phyloP scores from a whole-genome alignment of 1,284 basidiomycete genomes.

The Ceratobasidium sp. region DNA sequence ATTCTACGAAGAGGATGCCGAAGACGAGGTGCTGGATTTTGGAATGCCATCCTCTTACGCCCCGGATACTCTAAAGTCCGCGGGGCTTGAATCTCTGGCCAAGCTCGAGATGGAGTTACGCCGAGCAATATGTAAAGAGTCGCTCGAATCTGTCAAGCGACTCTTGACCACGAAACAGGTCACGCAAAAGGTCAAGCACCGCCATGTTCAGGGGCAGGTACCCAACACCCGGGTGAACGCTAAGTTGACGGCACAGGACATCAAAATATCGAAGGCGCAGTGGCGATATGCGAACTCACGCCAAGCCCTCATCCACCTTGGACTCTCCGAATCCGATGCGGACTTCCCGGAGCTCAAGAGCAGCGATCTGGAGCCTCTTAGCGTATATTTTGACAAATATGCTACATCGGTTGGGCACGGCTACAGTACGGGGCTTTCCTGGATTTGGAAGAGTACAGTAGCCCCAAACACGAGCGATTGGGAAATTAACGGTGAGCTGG shows the following conservation, averaged over 20 bases:
- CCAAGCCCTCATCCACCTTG: not conserved
- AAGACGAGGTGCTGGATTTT: not conserved
- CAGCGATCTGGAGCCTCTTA: not conserved
- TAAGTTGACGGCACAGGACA: not conserved
- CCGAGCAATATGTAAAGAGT: not conserved
- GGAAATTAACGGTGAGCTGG: not conserved
- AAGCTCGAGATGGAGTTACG: not conserved
- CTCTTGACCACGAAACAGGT: not conserved
- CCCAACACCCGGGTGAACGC: slow-evolving; percentile 7
- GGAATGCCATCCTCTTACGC: not conserved
- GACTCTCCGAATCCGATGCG: not conserved
- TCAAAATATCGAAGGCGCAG: not conserved
- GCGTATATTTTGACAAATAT: not conserved
- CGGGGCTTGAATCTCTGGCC: not conserved
- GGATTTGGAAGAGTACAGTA: slow-evolving; percentile 11
- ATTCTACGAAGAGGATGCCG: not conserved
- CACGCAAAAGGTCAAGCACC: not conserved
- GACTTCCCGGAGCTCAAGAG: not conserved
- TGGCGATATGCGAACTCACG: slow-evolving; percentile 2
- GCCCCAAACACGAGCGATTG: not conserved
- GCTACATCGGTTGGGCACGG: not conserved
- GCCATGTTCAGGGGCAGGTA: not conserved
- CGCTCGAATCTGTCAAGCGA: not conserved
- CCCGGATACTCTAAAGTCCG: not conserved
- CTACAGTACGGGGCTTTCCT: not conserved